Evolutionary conservation across 257 asterid genomes (phyloP).

Genomic region (Jaltomata sinuosa): DNA sequence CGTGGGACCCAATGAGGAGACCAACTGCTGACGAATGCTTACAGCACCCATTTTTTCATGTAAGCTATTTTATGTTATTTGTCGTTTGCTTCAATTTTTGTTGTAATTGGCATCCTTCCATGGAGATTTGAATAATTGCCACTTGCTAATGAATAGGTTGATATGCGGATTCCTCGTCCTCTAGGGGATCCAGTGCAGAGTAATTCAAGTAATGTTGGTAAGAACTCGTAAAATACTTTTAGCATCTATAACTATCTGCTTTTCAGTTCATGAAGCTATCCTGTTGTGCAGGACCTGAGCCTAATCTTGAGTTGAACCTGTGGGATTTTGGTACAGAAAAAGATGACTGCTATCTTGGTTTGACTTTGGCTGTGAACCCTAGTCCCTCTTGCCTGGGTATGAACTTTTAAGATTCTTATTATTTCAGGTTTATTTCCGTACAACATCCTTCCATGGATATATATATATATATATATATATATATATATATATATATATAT

Average conservation of each 20-base stretch:
- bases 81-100: neutral
- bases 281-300: constrained; percentile 52
- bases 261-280: constrained; percentile 1
- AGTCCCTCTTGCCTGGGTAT: constrained; percentile 68
- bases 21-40: constrained; percentile 94
- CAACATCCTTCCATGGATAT: neutral
- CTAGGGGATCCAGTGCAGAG: constrained; percentile 56
- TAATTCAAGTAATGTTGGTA: constrained; percentile 47
- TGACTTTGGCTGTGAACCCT: constrained; percentile 90
- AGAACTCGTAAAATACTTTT: neutral
- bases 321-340: constrained; percentile 65
- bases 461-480: too few species aligned
- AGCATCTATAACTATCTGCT: neutral
- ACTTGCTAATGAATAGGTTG: constrained; percentile 40
- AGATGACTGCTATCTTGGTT: constrained; percentile 88
- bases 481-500: neutral
- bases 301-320: constrained; percentile 95
- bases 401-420: neutral
- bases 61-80: constrained; percentile 20
- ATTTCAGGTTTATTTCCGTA: neutral
- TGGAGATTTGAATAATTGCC: constrained; percentile 15
- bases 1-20: constrained; percentile 93
- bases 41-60: constrained; percentile 86
- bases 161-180: constrained; percentile 49
- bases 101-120: neutral